Base-by-base conservation (phyloP, 805 yeast genomes). In the Wickerhamomyces ciferrii region DNA sequence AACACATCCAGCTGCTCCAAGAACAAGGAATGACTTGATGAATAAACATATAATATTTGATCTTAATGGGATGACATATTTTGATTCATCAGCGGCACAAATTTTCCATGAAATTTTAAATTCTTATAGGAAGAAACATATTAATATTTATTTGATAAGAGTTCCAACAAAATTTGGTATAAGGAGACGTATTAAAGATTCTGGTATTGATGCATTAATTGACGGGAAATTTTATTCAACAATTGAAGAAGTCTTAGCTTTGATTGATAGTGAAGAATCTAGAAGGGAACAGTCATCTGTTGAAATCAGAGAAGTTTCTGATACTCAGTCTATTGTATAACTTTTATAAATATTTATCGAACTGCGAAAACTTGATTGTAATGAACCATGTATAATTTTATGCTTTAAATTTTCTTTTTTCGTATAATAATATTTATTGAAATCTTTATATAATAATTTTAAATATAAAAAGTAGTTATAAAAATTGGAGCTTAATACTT, bases 71-170 rank as follows among this genome's bases (percentile, higher is more conserved):
- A 86, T 90, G 95, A 78, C 86, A 3, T 75, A 74, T 4, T 74
- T 89, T 46, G 97, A 89, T 54, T 78, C 95, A 0, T 76, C 88
- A 1, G 96, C 96, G 0, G 82, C 87, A 0, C 90, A 87, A 53
- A 82, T 82, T 3, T 66, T 90, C 39, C 60, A 63, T 45, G 88
- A 82, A 50, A 78, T 85, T n/a, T 65, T 89, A 4, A 54, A 62
- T 2, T 67, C 71, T 14, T 87, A 87, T 59, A 68, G 67, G n/a
- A 69, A 62, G 17, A 70, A 84, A 42, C 71, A 71, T 2, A 79
- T 85, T 8, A 63, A 66, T 9, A 84, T 87, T 4, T 74, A 78
- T 39, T 76, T 89, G 47, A 71, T 84, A 8, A 70, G 90, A 20
- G 78, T 86, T 9, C 76, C 87, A 5, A 63, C 74, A 6, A 71